Evolutionary conservation across 208 protist species (phyloP), one percentile per base, ranked within the genome.

Genomic region (Crithidia mellificae): DNA sequence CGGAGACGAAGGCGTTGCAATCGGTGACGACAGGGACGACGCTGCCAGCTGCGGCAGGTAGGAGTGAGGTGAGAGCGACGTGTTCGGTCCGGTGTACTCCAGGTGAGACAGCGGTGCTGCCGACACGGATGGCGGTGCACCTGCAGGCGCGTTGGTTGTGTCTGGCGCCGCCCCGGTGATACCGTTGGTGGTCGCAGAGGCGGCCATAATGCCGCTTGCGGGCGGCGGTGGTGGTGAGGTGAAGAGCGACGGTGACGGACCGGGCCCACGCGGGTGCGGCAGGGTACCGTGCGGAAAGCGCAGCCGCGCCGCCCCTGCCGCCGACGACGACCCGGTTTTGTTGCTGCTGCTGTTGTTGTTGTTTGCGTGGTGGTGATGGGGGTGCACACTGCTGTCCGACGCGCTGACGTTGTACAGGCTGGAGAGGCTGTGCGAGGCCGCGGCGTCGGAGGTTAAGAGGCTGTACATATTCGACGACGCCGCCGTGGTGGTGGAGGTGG

Each of bases 71-170:
- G 53, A 6, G 32, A 76, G 49, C 15, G 63, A 59, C 3, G 44
- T n/a, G 22, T 11, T 39, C 49, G 49, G 15, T 30, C 50, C n/a
- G 12, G 55, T 39, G 55, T 71, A 47, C 69, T 70, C 52, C 41
- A 75, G 59, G 59, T 70, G 71, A 12, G 47, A 66, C 54, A 68
- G 44, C 47, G 38, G 58, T 56, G 66, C 63, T 65, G 53, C 29
- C 8, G 63, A 11, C 17, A 27, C 46, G 9, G 24, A 38, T 24
- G 6, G n/a, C 17, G 46, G 24, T 2, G 58, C 3, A n/a, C n/a
- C n/a, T n/a, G n/a, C n/a, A n/a, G n/a, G n/a, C n/a, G n/a, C n/a
- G n/a, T n/a, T n/a, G n/a, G n/a, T n/a, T n/a, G n/a, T n/a, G n/a
- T n/a, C n/a, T n/a, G n/a, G n/a, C n/a, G n/a, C n/a, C n/a, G n/a